A percentile compares a stretch with the other conserved stretches of the same genome.
phyloP scores from a whole-genome alignment of 2,329 filamentous ascomycete genomes.

The Zymoseptoria tritici region DNA sequence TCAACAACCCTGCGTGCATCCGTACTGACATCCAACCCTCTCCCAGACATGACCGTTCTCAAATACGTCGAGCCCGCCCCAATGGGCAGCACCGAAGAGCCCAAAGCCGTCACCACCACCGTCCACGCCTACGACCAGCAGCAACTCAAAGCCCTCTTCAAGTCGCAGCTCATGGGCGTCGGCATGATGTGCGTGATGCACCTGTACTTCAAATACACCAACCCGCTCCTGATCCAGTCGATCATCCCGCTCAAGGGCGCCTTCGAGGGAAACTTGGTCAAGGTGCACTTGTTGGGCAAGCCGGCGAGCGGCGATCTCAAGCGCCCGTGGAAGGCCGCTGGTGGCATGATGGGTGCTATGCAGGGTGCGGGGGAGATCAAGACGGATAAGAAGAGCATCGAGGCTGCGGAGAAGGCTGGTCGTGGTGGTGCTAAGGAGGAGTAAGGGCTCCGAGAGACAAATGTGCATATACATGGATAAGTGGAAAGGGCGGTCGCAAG shows the following conservation, averaged over 20 bases:
- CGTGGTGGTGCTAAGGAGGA: slow-evolving; percentile 48
- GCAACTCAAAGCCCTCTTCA: slow-evolving; percentile 79
- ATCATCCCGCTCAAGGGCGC: slow-evolving; percentile 96
- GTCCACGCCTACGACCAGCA: slow-evolving; percentile 87
- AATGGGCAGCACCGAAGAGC: slow-evolving; percentile 88
- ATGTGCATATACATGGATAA: not conserved
- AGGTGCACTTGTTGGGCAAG: slow-evolving; percentile 87
- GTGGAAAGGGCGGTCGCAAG: too few species aligned
- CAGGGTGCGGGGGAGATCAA: slow-evolving; percentile 62
- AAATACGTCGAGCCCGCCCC: slow-evolving; percentile 97
- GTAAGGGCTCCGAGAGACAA: slow-evolving; percentile 27
- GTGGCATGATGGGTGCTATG: slow-evolving; percentile 70
- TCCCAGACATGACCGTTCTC: slow-evolving; percentile 82
- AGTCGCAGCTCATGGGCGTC: slow-evolving; percentile 88
- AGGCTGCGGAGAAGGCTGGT: slow-evolving; percentile 44
- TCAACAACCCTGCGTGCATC: not conserved
- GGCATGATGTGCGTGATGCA: slow-evolving; percentile 99
- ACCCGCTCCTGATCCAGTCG: slow-evolving; percentile 95
- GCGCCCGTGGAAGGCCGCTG: slow-evolving; percentile 84
- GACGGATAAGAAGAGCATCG: slow-evolving; percentile 64
- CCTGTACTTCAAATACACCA: slow-evolving; percentile 98
- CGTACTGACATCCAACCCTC: not conserved
- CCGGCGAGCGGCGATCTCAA: slow-evolving; percentile 85
- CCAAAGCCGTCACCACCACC: slow-evolving; percentile 93
- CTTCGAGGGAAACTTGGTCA: slow-evolving; percentile 89